Evolutionary conservation across 805 yeast species (phyloP).

Genomic region (Pichia scutulata): DNA sequence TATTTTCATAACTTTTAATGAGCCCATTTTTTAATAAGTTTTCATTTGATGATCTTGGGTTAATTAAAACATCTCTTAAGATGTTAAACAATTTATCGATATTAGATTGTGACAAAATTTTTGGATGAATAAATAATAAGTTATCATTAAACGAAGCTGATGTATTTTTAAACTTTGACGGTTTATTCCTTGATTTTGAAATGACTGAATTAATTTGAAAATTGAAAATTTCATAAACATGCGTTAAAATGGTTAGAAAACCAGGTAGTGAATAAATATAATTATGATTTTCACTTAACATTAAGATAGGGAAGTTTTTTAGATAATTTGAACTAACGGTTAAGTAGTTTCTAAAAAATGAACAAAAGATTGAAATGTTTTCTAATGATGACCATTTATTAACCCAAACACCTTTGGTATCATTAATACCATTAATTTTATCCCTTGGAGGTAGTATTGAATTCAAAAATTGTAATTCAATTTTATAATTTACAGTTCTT

Average conservation of each 20-base stretch:
- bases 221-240: slow-evolving; percentile 34
- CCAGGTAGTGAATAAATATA: slow-evolving; percentile 36
- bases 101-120: slow-evolving; percentile 17
- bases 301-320: slow-evolving; percentile 10
- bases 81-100: slow-evolving; percentile 28
- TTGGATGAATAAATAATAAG: slow-evolving; percentile 4
- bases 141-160: not conserved
- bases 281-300: slow-evolving; percentile 6
- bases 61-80: slow-evolving; percentile 30
- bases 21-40: slow-evolving; percentile 16
- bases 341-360: slow-evolving; percentile 55
- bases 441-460: slow-evolving; percentile 33
- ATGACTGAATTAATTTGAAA: slow-evolving; percentile 13
- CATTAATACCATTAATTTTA: slow-evolving; percentile 38
- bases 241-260: slow-evolving; percentile 36
- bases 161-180: not conserved
- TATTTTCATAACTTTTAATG: slow-evolving; percentile 18
- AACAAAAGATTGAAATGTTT: slow-evolving; percentile 45
- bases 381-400: slow-evolving; percentile 51
- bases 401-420: slow-evolving; percentile 58
- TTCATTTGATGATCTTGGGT: slow-evolving; percentile 26
- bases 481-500: slow-evolving; percentile 20
- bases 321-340: slow-evolving; percentile 23
- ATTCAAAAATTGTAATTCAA: slow-evolving; percentile 27
- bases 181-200: slow-evolving; percentile 1